These are phyloP conservation scores for Ailanthus altissimus DNA, from an alignment of 345 rosid species.

Conservation along the genomic window DNA sequence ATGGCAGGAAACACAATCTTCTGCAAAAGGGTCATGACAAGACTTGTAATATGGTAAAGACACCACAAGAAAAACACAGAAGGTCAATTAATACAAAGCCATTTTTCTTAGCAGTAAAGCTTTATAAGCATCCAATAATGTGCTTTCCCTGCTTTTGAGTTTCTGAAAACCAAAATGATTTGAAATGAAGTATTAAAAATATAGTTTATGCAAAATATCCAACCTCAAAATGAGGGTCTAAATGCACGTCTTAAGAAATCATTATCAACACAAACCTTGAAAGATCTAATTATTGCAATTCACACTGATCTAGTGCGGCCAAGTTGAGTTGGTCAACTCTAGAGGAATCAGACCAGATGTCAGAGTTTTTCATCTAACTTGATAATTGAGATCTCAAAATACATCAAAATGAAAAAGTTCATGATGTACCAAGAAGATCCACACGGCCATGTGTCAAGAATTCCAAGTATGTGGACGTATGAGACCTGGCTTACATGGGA, in stretches of 20 bases:
- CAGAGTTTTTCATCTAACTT: not conserved
- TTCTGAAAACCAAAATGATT: constrained; percentile 3
- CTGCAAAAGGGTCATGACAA: not conserved
- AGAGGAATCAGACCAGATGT: not conserved
- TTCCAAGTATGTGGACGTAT: too few relatives aligned
- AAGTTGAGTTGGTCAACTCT: not conserved
- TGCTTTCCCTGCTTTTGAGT: not conserved
- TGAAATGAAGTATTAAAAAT: not conserved
- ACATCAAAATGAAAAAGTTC: not conserved
- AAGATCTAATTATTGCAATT: not conserved
- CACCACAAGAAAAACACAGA: not conserved
- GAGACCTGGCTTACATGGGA: too few relatives aligned
- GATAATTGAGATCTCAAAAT: not conserved
- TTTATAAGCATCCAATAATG: not conserved
- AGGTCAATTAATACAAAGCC: not conserved
- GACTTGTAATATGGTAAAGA: not conserved
- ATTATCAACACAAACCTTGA: constrained; percentile 3
- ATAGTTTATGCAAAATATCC: not conserved
- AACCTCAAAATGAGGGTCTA: not conserved
- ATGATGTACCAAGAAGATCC: too few relatives aligned
- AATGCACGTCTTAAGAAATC: not conserved
- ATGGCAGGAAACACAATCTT: constrained; percentile 11
- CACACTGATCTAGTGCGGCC: not conserved
- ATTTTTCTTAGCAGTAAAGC: not conserved
- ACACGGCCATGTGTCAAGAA: too few relatives aligned